A percentile compares a stretch with the other conserved stretches of the same genome.
These are phyloP conservation scores for Cercophora sp. DNA, from an alignment of 495 filamentous ascomycete species.

Conservation along the genomic window DNA sequence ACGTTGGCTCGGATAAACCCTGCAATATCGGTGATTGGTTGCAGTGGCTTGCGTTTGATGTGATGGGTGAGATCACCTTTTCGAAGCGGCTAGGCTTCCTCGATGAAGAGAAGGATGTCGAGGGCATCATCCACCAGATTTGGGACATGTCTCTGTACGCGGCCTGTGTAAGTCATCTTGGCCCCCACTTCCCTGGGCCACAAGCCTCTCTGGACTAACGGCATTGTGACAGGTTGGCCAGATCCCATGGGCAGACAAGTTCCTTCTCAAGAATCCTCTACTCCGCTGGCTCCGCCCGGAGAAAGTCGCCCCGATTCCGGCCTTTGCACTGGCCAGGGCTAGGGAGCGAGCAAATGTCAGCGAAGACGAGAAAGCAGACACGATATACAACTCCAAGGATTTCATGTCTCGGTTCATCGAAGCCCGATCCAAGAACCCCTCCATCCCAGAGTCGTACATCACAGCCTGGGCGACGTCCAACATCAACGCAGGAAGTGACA, in stretches of 20 bases:
- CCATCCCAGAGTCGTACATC: slow-evolving; percentile 29
- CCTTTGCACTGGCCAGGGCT: slow-evolving; percentile 9
- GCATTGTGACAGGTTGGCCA: slow-evolving; percentile 14
- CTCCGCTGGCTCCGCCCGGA: slow-evolving; percentile 1
- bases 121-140: slow-evolving; percentile 15
- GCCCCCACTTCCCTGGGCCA: neutral
- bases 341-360: slow-evolving; percentile 5
- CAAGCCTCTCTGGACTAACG: neutral
- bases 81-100: slow-evolving; percentile 18
- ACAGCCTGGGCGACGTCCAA: slow-evolving; percentile 35
- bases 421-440: neutral
- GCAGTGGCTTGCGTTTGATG: slow-evolving; percentile 24
- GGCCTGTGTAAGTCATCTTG: neutral
- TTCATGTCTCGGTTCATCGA: slow-evolving; percentile 17
- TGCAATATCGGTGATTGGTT: slow-evolving; percentile 15
- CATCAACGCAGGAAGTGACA: slow-evolving; percentile 59
- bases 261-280: slow-evolving; percentile 13
- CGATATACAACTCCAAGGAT: slow-evolving; percentile 8
- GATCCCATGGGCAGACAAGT: slow-evolving; percentile 12
- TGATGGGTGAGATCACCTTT: slow-evolving; percentile 21
- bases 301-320: slow-evolving; percentile 2
- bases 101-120: slow-evolving; percentile 13
- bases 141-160: slow-evolving; percentile 12
- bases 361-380: neutral
- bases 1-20: neutral